Evolutionary conservation across 2,329 filamentous ascomycete genomes (phyloP).

Genomic region (Alternaria novae-zelandiae): DNA sequence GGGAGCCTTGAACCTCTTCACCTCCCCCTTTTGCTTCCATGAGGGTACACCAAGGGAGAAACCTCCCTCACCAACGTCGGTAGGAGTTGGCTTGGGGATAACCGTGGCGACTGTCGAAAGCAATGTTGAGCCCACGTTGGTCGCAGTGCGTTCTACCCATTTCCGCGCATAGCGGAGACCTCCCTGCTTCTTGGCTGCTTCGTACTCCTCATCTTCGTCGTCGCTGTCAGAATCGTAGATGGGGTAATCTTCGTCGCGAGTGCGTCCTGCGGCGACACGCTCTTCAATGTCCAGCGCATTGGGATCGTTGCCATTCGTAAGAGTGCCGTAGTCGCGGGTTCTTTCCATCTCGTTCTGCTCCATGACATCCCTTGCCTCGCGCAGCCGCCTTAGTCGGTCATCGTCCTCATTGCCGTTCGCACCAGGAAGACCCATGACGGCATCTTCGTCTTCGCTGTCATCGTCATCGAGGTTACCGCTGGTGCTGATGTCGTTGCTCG

Average conservation of each 20-base stretch:
- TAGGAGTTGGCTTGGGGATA: constrained; percentile 51
- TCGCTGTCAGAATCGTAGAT: constrained; percentile 93
- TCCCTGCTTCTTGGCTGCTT: constrained; percentile 77
- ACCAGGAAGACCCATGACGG: constrained; percentile 37
- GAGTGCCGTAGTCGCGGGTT: constrained; percentile 56
- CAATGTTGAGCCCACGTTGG: constrained; percentile 50
- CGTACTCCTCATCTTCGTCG: constrained; percentile 75
- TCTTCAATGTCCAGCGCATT: constrained; percentile 78
- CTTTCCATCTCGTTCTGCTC: constrained; percentile 58
- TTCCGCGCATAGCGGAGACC: constrained; percentile 76
- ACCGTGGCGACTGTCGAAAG: constrained; percentile 36
- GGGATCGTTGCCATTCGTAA: constrained; percentile 44
- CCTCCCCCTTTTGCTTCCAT: constrained; percentile 48
- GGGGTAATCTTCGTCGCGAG: constrained; percentile 74
- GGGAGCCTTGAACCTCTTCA: constrained; percentile 70
- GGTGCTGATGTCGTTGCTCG: constrained; percentile 76
- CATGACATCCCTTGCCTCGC: constrained; percentile 58
- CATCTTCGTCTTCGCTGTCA: constrained; percentile 69
- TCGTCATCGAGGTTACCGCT: constrained; percentile 80
- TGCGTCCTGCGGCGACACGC: constrained; percentile 70
- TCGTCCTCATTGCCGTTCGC: constrained; percentile 48
- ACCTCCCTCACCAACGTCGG: constrained; percentile 50
- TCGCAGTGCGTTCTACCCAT: constrained; percentile 57
- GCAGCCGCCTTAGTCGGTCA: constrained; percentile 55
- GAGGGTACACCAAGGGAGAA: constrained; percentile 54